These are phyloP conservation scores for Plasmodium inui DNA, from an alignment of 169 alveolate species.

Conservation along the genomic window DNA sequence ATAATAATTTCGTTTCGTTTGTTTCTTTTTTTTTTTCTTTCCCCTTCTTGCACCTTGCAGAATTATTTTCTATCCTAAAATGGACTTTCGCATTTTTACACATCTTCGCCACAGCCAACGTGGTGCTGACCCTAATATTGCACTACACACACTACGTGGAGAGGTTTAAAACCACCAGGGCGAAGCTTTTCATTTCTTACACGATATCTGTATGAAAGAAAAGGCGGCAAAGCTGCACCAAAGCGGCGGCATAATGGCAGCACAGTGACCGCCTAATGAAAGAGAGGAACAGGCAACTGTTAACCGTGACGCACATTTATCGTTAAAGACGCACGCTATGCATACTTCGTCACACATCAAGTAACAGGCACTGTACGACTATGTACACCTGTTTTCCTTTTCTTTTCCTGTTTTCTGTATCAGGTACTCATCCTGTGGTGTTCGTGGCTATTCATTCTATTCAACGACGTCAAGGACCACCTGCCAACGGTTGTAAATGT, in stretches of 20 bases:
- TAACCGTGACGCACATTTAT: not conserved
- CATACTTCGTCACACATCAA: not conserved
- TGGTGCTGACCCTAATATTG: conserved; percentile 22
- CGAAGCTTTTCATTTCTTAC: conserved; percentile 15
- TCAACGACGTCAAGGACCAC: conserved; percentile 54
- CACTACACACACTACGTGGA: conserved; percentile 46
- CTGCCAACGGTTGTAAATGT: conserved; percentile 37
- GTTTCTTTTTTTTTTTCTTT: not conserved
- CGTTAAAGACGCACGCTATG: not conserved
- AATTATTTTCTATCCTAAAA: conserved; percentile 28
- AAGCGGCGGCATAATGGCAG: not conserved
- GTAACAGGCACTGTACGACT: not conserved
- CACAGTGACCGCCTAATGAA: not conserved
- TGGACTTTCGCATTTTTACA: conserved; percentile 42
- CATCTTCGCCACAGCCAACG: conserved; percentile 28
- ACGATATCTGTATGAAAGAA: conserved; percentile 16
- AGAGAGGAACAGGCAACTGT: not conserved
- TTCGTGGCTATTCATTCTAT: conserved; percentile 69
- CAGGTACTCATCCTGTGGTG: conserved; percentile 52
- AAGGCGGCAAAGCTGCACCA: not conserved
- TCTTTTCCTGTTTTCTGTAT: not conserved
- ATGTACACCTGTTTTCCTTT: not conserved
- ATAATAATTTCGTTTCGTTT: conserved; percentile 3
- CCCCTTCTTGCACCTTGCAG: conserved; percentile 13
- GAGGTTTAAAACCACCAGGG: conserved; percentile 14